Conservation (phyloP, 2,329 filamentous ascomycete species). For the Phaeophleospora eucalypticola region DNA sequence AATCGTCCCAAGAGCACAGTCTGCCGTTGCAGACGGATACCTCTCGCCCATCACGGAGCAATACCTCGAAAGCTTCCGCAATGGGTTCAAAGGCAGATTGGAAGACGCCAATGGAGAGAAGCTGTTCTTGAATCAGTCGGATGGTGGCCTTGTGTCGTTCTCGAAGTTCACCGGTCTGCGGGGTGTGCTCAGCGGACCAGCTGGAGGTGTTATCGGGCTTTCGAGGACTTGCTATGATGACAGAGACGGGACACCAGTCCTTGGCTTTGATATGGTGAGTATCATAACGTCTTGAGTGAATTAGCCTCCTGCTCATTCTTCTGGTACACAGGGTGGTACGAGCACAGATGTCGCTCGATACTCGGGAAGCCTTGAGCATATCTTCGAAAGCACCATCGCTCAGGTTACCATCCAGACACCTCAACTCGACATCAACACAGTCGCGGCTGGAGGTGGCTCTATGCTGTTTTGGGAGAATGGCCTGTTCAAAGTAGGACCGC, state of each 20-base stretch:
- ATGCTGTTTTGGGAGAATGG: constrained; percentile 33
- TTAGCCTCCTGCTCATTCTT: background rate
- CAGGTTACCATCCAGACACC: constrained; percentile 32
- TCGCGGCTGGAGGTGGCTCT: constrained; percentile 47
- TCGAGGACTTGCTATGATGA: constrained; percentile 32
- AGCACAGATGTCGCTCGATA: constrained; percentile 33
- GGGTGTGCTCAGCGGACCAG: constrained; percentile 33
- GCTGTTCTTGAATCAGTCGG: constrained; percentile 60
- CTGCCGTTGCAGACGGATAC: constrained; percentile 74
- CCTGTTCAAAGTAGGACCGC: constrained; percentile 19
- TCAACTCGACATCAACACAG: constrained; percentile 34
- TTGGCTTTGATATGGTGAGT: constrained; percentile 21
- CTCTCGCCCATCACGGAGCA: constrained; percentile 70
- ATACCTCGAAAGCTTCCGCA: constrained; percentile 50
- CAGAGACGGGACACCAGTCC: constrained; percentile 24
- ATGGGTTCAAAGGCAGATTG: constrained; percentile 26
- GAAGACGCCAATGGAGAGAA: constrained; percentile 46
- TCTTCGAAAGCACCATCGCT: constrained; percentile 34
- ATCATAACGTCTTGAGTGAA: too few relatives aligned
- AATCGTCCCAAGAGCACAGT: constrained; percentile 66
- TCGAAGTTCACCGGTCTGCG: constrained; percentile 47
- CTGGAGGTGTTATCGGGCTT: constrained; percentile 35
- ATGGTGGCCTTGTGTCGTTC: constrained; percentile 31
- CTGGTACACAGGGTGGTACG: constrained; percentile 23
- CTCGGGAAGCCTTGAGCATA: constrained; percentile 32